Conservation (phyloP, 495 filamentous ascomycete species). For the Xylaria sp. region DNA sequence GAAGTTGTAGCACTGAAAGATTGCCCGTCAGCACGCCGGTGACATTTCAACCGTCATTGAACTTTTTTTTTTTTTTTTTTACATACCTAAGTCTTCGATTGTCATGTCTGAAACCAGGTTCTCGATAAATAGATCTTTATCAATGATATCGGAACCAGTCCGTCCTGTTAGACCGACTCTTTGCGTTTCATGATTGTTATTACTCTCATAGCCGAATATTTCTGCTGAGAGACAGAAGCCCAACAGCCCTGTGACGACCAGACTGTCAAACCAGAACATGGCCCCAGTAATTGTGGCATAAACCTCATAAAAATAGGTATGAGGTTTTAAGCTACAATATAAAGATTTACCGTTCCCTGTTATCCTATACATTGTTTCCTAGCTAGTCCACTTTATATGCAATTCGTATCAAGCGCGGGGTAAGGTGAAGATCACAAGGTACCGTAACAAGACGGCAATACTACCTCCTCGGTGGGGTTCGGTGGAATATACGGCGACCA, state of each 20-base stretch:
- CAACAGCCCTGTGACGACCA: neutral
- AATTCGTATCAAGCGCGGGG: conserved; percentile 1
- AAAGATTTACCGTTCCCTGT: neutral
- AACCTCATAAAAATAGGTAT: neutral
- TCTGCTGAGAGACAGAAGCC: neutral
- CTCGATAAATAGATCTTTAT: conserved; percentile 37
- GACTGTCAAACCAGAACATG: neutral
- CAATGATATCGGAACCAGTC: neutral
- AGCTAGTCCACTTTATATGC: neutral
- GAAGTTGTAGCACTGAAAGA: conserved; percentile 44
- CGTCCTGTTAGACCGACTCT: neutral
- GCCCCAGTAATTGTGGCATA: neutral
- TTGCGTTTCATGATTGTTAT: neutral
- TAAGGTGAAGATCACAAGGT: conserved; percentile 14
- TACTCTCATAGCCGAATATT: neutral
- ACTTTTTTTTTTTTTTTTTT: too few relatives aligned
- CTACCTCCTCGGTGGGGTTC: conserved; percentile 18
- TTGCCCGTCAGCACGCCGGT: conserved; percentile 3
- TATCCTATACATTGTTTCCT: neutral
- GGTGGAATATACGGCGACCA: neutral
- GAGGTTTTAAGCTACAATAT: neutral
- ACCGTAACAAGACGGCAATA: neutral
- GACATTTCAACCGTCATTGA: neutral
- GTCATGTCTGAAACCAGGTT: conserved; percentile 41
- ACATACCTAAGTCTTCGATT: conserved; percentile 40